Evolutionary conservation across 139 green algal species (phyloP), one percentile per base, ranked within the genome.

Genomic region (Picochlorum sp.): DNA sequence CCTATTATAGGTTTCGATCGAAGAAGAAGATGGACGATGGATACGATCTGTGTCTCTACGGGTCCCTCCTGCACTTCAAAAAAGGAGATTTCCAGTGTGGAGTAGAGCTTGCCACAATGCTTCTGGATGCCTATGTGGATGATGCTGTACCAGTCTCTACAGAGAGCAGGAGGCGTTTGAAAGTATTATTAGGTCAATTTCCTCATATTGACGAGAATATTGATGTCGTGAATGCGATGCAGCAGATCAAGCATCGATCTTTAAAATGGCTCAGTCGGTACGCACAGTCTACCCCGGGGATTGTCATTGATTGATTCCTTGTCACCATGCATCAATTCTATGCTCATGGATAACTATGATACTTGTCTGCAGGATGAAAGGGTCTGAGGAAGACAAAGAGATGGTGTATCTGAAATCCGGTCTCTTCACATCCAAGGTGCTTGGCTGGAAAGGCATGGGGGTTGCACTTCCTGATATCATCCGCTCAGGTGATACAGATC

Each of bases 391-490:
- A 47, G 57, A 70, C 8, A 57, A 49, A 30, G 37, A 41, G 10
- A 23, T 30, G 20, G 16, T 77, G 28, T 55, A 71, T 24, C 44
- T 28, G 8, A 45, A 15, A 30, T 63, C 70, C 13, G 70, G 61
- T 7, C 38, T 30, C 2, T 77, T 69, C 24, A 57, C 52, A 7
- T 50, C 16, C 4, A 26, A n/a, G 8, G n/a, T 16, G 8, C 38
- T 77, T 15, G 64, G 70, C 7, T 77, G 70, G 70, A 67, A 63
- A 24, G 64, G 70, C n/a, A 41, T 77, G 31, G 64, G 64, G 31
- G 49, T 38, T 8, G 64, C 58, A 26, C 26, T 69, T 34, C 64
- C 64, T 21, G 61, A 77, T 16, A 67, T 65, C 15, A 58, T 58
- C 5, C 47, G 37, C 6, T 62, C 64, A 18, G 45, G 63, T 31